These are phyloP conservation scores for Venturia oleaginea DNA, from an alignment of 2,329 filamentous ascomycete genomes.

Conservation along the genomic window DNA sequence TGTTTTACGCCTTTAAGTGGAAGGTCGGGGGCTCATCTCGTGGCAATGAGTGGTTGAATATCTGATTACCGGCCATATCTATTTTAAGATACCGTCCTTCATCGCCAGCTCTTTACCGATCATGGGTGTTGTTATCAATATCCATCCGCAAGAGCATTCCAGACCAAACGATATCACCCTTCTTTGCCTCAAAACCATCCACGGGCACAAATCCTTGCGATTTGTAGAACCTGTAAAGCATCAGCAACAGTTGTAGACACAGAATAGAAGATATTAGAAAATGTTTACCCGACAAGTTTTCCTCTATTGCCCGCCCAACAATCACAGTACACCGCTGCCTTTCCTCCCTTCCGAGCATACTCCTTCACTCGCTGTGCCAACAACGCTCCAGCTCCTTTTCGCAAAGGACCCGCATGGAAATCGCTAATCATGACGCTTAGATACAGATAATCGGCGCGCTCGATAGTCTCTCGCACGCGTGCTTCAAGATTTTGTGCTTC, in stretches of 20 bases:
- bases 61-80: too few relatives aligned
- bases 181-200: background rate
- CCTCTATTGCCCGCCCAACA: background rate
- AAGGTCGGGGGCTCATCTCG: too few relatives aligned
- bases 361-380: background rate
- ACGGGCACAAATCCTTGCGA: background rate
- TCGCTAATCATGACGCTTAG: background rate
- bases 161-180: background rate
- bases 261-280: too few relatives aligned
- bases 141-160: background rate
- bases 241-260: background rate
- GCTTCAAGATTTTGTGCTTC: background rate
- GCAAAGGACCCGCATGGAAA: background rate
- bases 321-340: background rate
- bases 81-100: too few relatives aligned
- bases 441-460: background rate
- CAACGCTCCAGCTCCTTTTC: background rate
- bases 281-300: background rate
- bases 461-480: background rate
- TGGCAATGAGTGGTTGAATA: too few relatives aligned
- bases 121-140: background rate
- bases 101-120: background rate
- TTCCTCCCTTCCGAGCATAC: background rate
- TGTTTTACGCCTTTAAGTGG: too few relatives aligned
- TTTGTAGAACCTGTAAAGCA: background rate